Evolutionary conservation across 2,329 filamentous ascomycete species (phyloP).

Genomic region (Aspergillus versicolor): DNA sequence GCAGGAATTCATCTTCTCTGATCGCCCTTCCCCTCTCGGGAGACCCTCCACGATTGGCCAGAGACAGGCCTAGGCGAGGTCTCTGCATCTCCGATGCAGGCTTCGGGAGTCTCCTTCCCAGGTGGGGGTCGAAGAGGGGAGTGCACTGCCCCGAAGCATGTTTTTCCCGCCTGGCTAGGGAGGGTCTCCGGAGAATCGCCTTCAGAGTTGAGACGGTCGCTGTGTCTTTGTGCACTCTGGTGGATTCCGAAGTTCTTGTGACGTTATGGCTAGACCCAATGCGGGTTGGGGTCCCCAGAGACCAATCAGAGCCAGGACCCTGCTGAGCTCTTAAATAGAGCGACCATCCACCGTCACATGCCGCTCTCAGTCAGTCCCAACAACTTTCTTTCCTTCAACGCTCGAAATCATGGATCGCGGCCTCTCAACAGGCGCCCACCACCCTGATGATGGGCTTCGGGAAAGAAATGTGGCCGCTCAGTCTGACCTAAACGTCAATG

Average conservation of each 20-base stretch:
- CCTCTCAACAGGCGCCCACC: conserved; percentile 38
- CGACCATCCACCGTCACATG: conserved; percentile 20
- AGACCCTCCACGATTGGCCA: conserved; percentile 12
- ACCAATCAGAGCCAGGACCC: conserved; percentile 17
- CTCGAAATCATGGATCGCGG: conserved; percentile 36
- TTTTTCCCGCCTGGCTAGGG: background rate
- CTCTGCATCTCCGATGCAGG: background rate
- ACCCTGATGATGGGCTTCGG: conserved; percentile 44
- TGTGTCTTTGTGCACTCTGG: no score
- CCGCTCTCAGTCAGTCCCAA: conserved; percentile 15
- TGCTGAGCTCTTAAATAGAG: conserved; percentile 13
- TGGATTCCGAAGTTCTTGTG: background rate
- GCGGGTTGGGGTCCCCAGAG: conserved; percentile 12
- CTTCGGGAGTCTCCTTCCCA: background rate
- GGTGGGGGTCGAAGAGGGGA: background rate
- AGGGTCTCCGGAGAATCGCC: background rate
- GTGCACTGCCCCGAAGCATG: background rate
- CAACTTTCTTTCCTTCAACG: conserved; percentile 23
- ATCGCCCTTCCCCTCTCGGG: background rate
- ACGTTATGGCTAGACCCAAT: conserved; percentile 8
- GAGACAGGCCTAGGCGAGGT: background rate
- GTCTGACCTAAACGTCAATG: conserved; percentile 46
- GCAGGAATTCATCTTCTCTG: conserved; percentile 12
- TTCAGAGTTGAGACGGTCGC: background rate
- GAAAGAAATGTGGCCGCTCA: conserved; percentile 45